Evolutionary conservation across 768 basidiomycete species (phyloP).

Genomic region (Leccinum aurantiacum): DNA sequence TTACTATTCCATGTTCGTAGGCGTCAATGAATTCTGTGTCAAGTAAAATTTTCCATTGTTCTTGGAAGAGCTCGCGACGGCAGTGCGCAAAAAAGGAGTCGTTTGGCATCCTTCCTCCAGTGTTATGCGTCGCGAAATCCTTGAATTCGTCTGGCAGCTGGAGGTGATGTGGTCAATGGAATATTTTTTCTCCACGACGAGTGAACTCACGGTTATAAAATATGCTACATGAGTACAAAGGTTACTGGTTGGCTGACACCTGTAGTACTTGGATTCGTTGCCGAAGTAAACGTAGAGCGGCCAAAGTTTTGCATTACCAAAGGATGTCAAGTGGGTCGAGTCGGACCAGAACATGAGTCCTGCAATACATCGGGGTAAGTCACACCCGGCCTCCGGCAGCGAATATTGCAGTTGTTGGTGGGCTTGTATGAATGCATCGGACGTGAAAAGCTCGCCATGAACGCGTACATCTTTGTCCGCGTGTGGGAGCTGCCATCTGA

Average conservation of each 20-base stretch:
- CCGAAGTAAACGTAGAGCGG: not conserved
- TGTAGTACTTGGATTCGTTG: not conserved
- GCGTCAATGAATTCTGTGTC: not conserved
- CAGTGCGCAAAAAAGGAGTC: not conserved
- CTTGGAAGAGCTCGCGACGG: not conserved
- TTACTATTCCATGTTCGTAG: not conserved
- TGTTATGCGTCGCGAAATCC: not conserved
- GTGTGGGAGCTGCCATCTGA: not conserved
- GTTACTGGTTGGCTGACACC: not conserved
- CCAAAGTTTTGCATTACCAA: not conserved
- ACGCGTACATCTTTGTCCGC: not conserved
- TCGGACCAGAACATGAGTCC: not conserved
- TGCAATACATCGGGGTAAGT: not conserved
- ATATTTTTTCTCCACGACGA: not conserved
- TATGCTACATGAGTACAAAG: not conserved
- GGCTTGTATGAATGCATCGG: not conserved
- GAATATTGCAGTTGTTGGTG: not conserved
- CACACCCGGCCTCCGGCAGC: not conserved
- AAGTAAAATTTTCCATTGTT: not conserved
- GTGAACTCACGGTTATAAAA: not conserved
- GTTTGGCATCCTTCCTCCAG: not conserved
- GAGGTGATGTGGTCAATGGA: not conserved
- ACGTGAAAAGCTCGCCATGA: not conserved
- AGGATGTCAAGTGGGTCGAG: not conserved
- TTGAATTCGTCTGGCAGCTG: not conserved